Base-by-base conservation (phyloP, 2,329 filamentous ascomycete species). In the Colletotrichum tropicale region DNA sequence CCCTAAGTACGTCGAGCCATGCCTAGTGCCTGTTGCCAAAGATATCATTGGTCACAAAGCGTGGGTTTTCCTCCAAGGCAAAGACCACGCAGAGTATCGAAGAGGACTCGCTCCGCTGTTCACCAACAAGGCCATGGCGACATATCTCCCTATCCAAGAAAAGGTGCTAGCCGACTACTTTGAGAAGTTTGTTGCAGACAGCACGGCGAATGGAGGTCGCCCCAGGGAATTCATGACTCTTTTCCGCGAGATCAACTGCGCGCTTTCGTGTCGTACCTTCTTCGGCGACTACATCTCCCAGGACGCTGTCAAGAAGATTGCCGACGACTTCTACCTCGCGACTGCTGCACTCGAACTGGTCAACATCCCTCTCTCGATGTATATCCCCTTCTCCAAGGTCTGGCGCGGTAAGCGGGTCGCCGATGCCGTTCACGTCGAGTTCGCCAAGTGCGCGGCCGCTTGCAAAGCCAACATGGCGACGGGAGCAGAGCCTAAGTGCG, bases 21-120 rank as follows among this genome's bases (percentile, higher is more conserved):
- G 94, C 82, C 90, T 96, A 34, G 94, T 96, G 5, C 94, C 95
- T 78, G 89, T 94, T 71, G 94, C 94, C 9, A 91, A 92, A 82
- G 94, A 95, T 81, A 91, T 96, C 58, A 89, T 96, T 30, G 90
- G 94, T 68, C 91, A 91, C 43, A 91, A 88, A 68, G 94, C 95
- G 77, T 96, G 94, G 93, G 94, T 96, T 4, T 96, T 96, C 82
- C 87, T 96, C 65, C 92, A 95, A 78, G 94, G 94, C 71, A 94
- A 91, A 81, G 91, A 90, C 16, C 94, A 96, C 80, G 92, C 94
- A 77, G 94, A 96, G 78, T 96, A 93, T 83, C 93, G 94, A 78
- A 94, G 94, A 82, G 94, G 94, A 34, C 85, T 96, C 76, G 94
- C 93, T 76, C 91, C 91, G 10, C 88, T 96, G 13, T 96, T 96